Conservation (phyloP, 169 alveolate species). For the Cryptosporidium canis region DNA sequence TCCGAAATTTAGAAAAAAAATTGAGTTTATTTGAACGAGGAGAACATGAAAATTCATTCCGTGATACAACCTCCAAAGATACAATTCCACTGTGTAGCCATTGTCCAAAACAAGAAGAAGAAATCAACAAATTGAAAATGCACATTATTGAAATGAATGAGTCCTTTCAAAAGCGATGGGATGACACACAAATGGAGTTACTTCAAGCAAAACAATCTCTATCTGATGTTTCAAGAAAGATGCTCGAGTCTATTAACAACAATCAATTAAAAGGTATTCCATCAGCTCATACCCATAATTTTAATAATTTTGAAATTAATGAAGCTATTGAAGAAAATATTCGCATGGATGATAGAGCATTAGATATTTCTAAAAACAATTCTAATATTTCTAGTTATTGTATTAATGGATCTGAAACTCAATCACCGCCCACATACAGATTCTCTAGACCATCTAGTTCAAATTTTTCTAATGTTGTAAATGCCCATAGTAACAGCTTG, state of each 20-base stretch:
- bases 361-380: not conserved
- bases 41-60: not conserved
- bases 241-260: slow-evolving; percentile 5
- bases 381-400: not conserved
- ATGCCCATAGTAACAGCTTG: not conserved
- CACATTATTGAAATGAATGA: slow-evolving; percentile 59
- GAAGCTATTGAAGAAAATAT: not conserved
- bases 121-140: slow-evolving; percentile 30
- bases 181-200: slow-evolving; percentile 54
- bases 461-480: slow-evolving; percentile 1
- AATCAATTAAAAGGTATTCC: not conserved
- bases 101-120: slow-evolving; percentile 61
- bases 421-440: slow-evolving; percentile 30
- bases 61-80: not conserved
- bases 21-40: slow-evolving; percentile 2
- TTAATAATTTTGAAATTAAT: not conserved
- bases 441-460: slow-evolving; percentile 37
- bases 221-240: slow-evolving; percentile 52
- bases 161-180: slow-evolving; percentile 67
- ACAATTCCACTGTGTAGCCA: not conserved
- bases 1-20: slow-evolving; percentile 47
- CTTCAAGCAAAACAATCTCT: slow-evolving; percentile 47
- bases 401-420: not conserved
- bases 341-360: not conserved
- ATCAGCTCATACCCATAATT: not conserved